phyloP scores from a whole-genome alignment of 2,329 filamentous ascomycete species.

The Dryadomyces quercivorus region DNA sequence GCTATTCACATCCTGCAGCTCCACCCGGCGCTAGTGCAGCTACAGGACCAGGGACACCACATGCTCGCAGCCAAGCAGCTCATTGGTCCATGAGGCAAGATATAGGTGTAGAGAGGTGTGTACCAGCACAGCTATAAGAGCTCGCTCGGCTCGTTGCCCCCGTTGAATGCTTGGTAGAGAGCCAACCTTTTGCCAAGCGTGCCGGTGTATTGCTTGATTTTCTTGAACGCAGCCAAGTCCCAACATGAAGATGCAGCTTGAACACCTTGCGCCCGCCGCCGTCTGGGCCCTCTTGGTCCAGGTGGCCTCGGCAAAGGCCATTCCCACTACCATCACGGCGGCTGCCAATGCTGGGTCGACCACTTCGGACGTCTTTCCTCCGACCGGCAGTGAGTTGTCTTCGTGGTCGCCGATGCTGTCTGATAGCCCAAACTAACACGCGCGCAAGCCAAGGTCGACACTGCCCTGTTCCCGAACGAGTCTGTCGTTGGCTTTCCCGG shows the following conservation, averaged over 20 bases:
- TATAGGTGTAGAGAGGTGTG: not conserved
- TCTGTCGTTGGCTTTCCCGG: slow-evolving; percentile 16
- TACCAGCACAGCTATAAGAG: not conserved
- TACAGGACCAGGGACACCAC: not conserved
- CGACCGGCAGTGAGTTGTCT: not conserved
- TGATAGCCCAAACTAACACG: not conserved
- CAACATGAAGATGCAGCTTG: not conserved
- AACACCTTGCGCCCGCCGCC: not conserved
- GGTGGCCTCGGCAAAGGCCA: not conserved
- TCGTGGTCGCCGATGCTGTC: not conserved
- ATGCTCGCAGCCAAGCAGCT: not conserved
- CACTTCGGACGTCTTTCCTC: not conserved
- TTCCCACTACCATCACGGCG: not conserved
- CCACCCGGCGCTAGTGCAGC: not conserved
- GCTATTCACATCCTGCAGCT: not conserved
- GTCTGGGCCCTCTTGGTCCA: not conserved
- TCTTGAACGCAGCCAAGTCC: not conserved
- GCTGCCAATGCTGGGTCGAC: not conserved
- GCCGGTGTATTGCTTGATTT: too few species aligned
- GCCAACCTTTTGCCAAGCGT: not conserved
- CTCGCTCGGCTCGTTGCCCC: not conserved
- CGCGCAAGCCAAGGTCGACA: slow-evolving; percentile 16
- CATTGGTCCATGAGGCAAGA: not conserved
- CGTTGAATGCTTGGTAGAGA: not conserved
- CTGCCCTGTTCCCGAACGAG: slow-evolving; percentile 19